Base-by-base conservation (phyloP, 768 basidiomycete species). In the Suillus lakei region DNA sequence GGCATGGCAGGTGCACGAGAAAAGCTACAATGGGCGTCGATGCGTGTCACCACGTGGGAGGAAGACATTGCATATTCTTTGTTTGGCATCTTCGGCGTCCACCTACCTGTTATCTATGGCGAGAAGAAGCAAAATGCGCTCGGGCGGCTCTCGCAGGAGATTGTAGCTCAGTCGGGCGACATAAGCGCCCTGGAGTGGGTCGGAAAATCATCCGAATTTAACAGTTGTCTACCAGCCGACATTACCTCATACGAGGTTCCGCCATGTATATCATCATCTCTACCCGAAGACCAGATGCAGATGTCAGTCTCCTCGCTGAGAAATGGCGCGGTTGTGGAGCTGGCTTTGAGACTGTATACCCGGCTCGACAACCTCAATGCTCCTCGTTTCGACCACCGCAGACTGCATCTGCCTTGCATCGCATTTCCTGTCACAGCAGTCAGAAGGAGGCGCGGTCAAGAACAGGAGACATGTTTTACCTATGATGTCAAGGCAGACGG, bases 71-170 rank as follows among this genome's bases (percentile, higher is more conserved):
- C 38, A 38, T 38, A 38, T 13, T 38, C 38, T 13, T 38, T 15
- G 13, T 38, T 38, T 38, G 38, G 38, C 9, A 38, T 38, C 13
- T 41, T 16, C 7, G 61, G 26, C 16, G 36, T 62, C n/a, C 30
- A 53, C 23, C n/a, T 62, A 16, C 61, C 48, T 4, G 61, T 62
- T 5, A 36, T 53, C 16, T 62, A 62, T 15, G 61, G 61, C 30
- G 61, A 62, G 61, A n/a, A 5, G 32, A 62, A 54, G 26, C 44
- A 32, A 23, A 53, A 62, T 7, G 61, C 61, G 8, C 50, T 62
- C 5, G 61, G 61, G 8, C 46, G 61, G 26, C 32, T 62, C 44
- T 54, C 54, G 30, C 30, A 34, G 30, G 61, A 61, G 21, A 61
- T 61, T 4, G 30, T 61, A 3, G 46, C 44, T 15, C 61, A 16